These are phyloP conservation scores for Ilex asprella DNA, from an alignment of 257 asterid genomes.

Conservation along the genomic window DNA sequence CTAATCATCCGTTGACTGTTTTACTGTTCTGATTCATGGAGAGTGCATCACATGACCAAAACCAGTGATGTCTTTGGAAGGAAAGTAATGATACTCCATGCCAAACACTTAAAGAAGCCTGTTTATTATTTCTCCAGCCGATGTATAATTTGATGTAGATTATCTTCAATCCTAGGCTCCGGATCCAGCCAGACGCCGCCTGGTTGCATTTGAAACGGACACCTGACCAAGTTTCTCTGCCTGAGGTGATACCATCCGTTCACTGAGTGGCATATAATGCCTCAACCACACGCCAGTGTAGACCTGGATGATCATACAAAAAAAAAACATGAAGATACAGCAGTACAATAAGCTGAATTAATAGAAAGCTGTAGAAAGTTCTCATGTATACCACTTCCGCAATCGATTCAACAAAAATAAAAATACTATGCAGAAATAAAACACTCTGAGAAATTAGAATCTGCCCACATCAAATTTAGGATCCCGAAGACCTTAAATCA, in stretches of 20 bases:
- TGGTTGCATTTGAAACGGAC: conserved; percentile 79
- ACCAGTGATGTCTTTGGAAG: not conserved
- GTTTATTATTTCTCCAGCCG: not conserved
- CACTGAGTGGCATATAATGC: conserved; percentile 63
- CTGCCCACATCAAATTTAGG: too few relatives aligned
- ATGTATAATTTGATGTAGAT: not conserved
- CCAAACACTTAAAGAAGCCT: not conserved
- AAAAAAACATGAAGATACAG: too few relatives aligned
- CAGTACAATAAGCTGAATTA: too few relatives aligned
- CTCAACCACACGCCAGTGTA: conserved; percentile 93
- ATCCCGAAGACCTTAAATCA: too few relatives aligned
- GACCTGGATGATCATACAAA: conserved; percentile 40
- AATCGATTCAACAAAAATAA: too few relatives aligned
- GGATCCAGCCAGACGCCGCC: conserved; percentile 84
- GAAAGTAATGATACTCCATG: not conserved
- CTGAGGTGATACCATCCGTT: conserved; percentile 38
- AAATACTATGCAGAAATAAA: too few relatives aligned
- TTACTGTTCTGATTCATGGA: too few relatives aligned
- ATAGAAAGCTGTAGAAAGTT: too few relatives aligned
- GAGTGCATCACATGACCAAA: not conserved
- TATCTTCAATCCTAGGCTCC: conserved; percentile 37
- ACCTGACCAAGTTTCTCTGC: conserved; percentile 78
- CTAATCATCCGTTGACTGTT: too few relatives aligned
- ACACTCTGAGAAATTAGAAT: too few relatives aligned
- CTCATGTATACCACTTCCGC: too few relatives aligned